These are phyloP conservation scores for Aureobasidium sp. DNA, from an alignment of 2,329 filamentous ascomycete genomes.

Conservation along the genomic window DNA sequence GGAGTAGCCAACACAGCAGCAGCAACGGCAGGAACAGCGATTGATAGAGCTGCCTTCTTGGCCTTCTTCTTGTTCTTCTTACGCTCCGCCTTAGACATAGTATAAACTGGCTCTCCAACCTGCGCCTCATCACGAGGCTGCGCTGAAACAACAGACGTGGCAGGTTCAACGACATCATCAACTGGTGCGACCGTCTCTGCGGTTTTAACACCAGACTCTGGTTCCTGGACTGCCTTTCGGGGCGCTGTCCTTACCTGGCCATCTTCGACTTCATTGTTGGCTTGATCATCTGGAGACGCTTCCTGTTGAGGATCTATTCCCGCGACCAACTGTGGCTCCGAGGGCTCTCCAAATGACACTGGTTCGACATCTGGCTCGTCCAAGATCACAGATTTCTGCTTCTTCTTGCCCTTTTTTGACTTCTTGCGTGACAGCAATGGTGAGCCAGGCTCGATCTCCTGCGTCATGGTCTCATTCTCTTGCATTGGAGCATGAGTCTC, in stretches of 20 bases:
- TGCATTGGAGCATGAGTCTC: not conserved
- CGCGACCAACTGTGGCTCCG: not conserved
- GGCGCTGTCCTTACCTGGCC: too few relatives aligned
- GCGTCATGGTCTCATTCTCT: not conserved
- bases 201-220: too few relatives aligned
- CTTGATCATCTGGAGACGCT: too few relatives aligned
- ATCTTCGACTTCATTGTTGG: not conserved
- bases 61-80: conserved; percentile 26
- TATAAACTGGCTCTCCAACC: not conserved
- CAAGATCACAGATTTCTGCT: conserved; percentile 10
- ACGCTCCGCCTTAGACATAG: conserved; percentile 14
- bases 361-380: not conserved
- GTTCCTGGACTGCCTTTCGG: too few relatives aligned
- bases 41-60: conserved; percentile 17
- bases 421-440: conserved; percentile 9
- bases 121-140: too few relatives aligned
- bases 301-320: not conserved
- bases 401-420: conserved; percentile 17
- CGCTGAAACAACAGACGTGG: too few relatives aligned
- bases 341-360: not conserved
- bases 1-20: not conserved
- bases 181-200: too few relatives aligned
- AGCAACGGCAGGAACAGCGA: not conserved
- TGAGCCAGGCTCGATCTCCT: not conserved
- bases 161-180: too few relatives aligned